Base-by-base conservation (phyloP, 805 yeast genomes). In the Scheffersomyces stipitis region DNA sequence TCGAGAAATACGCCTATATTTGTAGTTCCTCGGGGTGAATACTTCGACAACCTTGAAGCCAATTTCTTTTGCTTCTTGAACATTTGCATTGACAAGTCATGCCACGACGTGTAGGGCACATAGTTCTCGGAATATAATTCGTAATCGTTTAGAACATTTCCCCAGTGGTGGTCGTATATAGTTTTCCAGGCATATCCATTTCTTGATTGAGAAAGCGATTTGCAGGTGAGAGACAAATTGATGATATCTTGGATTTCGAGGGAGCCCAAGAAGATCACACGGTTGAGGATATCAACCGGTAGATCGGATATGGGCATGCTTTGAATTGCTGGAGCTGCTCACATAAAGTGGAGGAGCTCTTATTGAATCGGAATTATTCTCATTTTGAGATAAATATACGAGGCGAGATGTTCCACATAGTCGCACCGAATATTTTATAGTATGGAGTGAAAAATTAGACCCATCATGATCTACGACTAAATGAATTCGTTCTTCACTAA, bases 241-340 rank as follows among this genome's bases (percentile, higher is more conserved):
- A 33, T n/a, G 12, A 47, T 39, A 27, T 36, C 37, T 4, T 33
- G 37, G 17, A 31, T 35, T 14, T 43, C 41, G 13, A 51, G 38
- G 17, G 37, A 36, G 18, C 48, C 51, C 9, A 46, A 31, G 36
- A 51, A 48, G 14, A 38, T 41, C 18, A 51, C 40, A 34, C 28
- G 34, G 15, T 34, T 37, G 9, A 31, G 17, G 15, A 36, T 23
- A 35, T 38, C 42, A n/a, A 17, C 24, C n/a, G 38, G 38, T n/a
- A 38, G 35, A 14, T 36, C 15, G 9, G 16, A 24, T n/a, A n/a
- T n/a, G n/a, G n/a, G n/a, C n/a, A n/a, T n/a, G n/a, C n/a, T n/a
- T n/a, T n/a, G n/a, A n/a, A n/a, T n/a, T n/a, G n/a, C n/a, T n/a
- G n/a, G n/a, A n/a, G n/a, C n/a, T n/a, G n/a, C n/a, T n/a, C n/a